phyloP scores from a whole-genome alignment of 2,329 filamentous ascomycete genomes.

The Pyrenophora graminea region DNA sequence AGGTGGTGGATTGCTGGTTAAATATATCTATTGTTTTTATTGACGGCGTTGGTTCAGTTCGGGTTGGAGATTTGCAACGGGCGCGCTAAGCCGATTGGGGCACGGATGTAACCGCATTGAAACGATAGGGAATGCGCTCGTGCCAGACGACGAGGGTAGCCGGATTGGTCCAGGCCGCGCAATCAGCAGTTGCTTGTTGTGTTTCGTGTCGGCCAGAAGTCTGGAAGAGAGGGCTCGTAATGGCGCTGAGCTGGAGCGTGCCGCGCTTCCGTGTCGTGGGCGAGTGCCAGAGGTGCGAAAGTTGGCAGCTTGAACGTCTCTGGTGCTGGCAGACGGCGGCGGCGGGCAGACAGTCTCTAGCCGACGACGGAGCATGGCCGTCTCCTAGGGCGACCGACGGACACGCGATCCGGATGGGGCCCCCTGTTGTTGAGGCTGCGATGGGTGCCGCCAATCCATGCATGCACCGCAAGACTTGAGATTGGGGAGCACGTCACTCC shows the following conservation, averaged over 20 bases:
- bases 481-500: background rate
- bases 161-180: conserved; percentile 11
- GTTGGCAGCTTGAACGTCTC: background rate
- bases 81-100: conserved; percentile 9
- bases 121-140: conserved; percentile 10
- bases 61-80: conserved; percentile 12
- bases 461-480: background rate
- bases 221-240: conserved; percentile 1
- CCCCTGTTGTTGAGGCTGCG: conserved; percentile 1
- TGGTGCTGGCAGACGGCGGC: background rate
- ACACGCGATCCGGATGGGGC: conserved; percentile 7
- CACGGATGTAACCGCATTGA: conserved; percentile 12
- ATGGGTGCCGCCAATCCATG: too few relatives aligned
- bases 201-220: conserved; percentile 5
- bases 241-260: background rate
- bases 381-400: conserved; percentile 7
- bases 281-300: background rate
- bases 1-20: background rate
- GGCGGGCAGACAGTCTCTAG: conserved; percentile 5
- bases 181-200: conserved; percentile 15
- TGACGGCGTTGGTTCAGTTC: conserved; percentile 7
- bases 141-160: conserved; percentile 6
- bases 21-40: conserved; percentile 6
- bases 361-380: conserved; percentile 1
- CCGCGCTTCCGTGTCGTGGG: conserved; percentile 1